Conservation (phyloP, 176 grass and related monocot genomes). For the Lolium multiflorum region DNA sequence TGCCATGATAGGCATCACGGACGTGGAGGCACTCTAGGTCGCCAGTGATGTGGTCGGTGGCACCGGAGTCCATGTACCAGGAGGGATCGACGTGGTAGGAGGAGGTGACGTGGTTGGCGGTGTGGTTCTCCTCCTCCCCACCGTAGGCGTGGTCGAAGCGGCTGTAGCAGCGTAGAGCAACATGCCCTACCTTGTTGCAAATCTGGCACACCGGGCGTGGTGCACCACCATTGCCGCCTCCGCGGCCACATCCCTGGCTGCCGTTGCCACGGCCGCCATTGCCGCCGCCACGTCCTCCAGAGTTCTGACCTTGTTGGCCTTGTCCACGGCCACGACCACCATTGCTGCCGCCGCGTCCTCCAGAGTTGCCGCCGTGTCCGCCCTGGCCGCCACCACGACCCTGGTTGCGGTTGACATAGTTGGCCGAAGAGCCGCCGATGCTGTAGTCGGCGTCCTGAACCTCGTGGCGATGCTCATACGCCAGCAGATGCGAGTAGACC, state of each 20-base stretch:
- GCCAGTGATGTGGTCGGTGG: neutral
- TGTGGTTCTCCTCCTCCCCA: neutral
- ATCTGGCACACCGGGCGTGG: too few relatives aligned
- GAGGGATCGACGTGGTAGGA: neutral
- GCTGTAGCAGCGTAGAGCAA: too few relatives aligned
- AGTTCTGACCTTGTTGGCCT: neutral
- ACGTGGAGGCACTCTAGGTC: constrained; percentile 5
- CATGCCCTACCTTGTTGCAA: too few relatives aligned
- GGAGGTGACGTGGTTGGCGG: neutral
- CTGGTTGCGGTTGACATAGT: neutral
- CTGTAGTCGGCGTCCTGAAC: neutral
- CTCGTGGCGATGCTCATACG: too few relatives aligned
- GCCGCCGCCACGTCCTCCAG: too few relatives aligned
- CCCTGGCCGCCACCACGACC: too few relatives aligned
- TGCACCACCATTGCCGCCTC: too few relatives aligned
- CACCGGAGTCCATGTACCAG: neutral
- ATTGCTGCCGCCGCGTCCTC: neutral
- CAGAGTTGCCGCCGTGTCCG: too few relatives aligned
- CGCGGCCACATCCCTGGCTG: too few relatives aligned
- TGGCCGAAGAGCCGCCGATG: neutral
- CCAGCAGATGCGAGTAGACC: too few relatives aligned
- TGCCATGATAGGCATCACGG: neutral
- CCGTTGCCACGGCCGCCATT: too few relatives aligned
- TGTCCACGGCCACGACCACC: neutral
- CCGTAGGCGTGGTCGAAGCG: too few relatives aligned